Conservation (phyloP, 2,329 filamentous ascomycete species). For the Immersiporthe knoxdaviesiana region DNA sequence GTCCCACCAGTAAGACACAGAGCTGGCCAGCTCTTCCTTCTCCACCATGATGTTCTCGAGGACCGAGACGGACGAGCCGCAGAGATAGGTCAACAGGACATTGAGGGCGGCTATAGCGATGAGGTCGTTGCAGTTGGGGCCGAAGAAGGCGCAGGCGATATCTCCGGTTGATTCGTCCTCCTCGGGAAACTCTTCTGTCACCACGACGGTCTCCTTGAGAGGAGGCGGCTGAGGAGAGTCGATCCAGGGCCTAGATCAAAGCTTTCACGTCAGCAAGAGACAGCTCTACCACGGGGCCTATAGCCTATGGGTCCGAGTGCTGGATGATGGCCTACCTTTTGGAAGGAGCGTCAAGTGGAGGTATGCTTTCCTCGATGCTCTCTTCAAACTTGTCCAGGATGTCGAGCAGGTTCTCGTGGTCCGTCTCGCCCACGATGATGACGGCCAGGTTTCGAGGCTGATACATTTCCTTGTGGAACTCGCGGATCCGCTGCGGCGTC, state of each 20-base stretch:
- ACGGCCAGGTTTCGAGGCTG: constrained; percentile 94
- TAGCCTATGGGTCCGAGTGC: too few species aligned
- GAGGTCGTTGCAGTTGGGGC: constrained; percentile 76
- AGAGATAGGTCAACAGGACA: constrained; percentile 82
- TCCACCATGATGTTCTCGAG: constrained; percentile 93
- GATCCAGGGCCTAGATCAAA: constrained; percentile 70
- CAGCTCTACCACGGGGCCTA: background rate
- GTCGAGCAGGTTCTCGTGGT: constrained; percentile 77
- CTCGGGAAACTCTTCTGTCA: constrained; percentile 89
- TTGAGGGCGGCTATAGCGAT: constrained; percentile 73
- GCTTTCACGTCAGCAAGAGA: constrained; percentile 5
- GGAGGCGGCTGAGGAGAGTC: constrained; percentile 79
- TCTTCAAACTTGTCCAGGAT: constrained; percentile 89
- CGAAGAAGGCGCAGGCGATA: constrained; percentile 83
- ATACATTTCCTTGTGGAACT: constrained; percentile 96
- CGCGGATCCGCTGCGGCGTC: constrained; percentile 87
- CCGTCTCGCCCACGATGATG: constrained; percentile 87
- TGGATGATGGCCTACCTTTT: constrained; percentile 54
- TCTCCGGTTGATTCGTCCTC: constrained; percentile 95
- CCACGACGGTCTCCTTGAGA: constrained; percentile 71
- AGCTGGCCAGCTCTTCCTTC: constrained; percentile 87
- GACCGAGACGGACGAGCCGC: constrained; percentile 89
- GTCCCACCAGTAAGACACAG: constrained; percentile 79
- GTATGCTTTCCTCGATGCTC: constrained; percentile 81
- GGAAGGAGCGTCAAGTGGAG: constrained; percentile 74